Percentiles rank a stretch among this genome's conserved stretches.
These are phyloP conservation scores for Pythium phragmiticola DNA, from an alignment of 352 stramenopile species.

Conservation along the genomic window DNA sequence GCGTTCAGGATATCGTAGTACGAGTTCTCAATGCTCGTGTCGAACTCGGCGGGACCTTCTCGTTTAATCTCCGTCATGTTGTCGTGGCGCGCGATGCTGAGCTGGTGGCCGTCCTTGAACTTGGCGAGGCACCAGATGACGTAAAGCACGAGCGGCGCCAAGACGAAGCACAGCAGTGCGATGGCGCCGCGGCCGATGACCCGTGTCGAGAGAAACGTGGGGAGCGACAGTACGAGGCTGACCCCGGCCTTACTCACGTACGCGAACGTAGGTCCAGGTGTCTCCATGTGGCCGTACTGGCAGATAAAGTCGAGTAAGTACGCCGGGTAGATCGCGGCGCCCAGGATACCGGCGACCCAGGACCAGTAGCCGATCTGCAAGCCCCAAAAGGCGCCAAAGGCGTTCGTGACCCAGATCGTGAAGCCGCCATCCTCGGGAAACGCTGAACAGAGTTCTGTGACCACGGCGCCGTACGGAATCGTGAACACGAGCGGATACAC, in stretches of 20 bases:
- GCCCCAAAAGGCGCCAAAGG: conserved; percentile 73
- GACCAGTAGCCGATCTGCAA: conserved; percentile 85
- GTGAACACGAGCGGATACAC: conserved; percentile 69
- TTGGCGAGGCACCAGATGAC: conserved; percentile 20
- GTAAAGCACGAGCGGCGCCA: conserved; percentile 23
- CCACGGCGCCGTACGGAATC: conserved; percentile 52
- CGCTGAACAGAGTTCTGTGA: conserved; percentile 65
- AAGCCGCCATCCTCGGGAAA: conserved; percentile 82
- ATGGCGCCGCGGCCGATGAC: conserved; percentile 17
- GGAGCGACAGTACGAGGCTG: neutral
- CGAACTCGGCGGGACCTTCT: neutral
- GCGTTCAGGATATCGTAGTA: conserved; percentile 84
- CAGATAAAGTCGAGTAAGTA: conserved; percentile 12
- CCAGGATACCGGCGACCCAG: conserved; percentile 61
- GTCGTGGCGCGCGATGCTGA: conserved; percentile 8
- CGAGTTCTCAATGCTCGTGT: conserved; percentile 24
- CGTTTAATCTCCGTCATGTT: neutral
- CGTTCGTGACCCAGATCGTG: conserved; percentile 66
- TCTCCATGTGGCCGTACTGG: neutral
- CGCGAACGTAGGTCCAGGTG: neutral
- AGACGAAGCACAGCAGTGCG: conserved; percentile 10
- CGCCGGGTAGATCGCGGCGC: conserved; percentile 58
- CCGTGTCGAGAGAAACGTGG: conserved; percentile 24
- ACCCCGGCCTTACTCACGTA: neutral
- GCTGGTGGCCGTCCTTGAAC: neutral